Percentiles rank a stretch among this genome's conserved stretches.
phyloP scores from a whole-genome alignment of 352 stramenopile species.

The Phytophthora syringae region DNA sequence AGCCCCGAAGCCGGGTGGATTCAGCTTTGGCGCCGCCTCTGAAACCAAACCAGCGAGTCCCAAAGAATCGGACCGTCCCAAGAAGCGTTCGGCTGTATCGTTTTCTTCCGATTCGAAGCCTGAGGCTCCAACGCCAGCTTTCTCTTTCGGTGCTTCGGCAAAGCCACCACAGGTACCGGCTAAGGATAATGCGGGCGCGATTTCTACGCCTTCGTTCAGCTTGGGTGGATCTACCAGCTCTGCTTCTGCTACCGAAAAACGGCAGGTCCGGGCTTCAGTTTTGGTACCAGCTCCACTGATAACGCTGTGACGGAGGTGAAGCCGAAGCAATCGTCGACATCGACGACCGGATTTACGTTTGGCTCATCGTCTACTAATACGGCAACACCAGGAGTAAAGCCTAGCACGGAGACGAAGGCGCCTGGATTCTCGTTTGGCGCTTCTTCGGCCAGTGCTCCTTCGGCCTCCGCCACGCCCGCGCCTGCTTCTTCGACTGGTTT shows the following conservation, averaged over 20 bases:
- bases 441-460: conserved; percentile 16
- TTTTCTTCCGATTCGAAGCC: conserved; percentile 35
- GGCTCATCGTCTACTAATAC: conserved; percentile 33
- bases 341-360: conserved; percentile 51
- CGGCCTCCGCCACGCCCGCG: conserved; percentile 20
- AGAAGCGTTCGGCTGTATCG: conserved; percentile 31
- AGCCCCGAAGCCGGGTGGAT: conserved; percentile 24
- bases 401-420: conserved; percentile 26
- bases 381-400: conserved; percentile 23
- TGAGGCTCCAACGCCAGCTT: conserved; percentile 31
- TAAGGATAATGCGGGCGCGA: conserved; percentile 27
- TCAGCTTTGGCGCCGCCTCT: conserved; percentile 38
- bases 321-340: conserved; percentile 14
- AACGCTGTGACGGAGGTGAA: conserved; percentile 31
- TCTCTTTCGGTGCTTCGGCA: conserved; percentile 31
- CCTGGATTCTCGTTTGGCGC: conserved; percentile 33
- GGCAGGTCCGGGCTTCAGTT: conserved; percentile 19
- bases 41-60: conserved; percentile 13
- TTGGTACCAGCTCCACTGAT: conserved; percentile 15
- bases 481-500: conserved; percentile 27
- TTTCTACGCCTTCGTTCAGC: conserved; percentile 23
- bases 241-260: conserved; percentile 14
- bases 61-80: conserved; percentile 33
- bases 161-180: conserved; percentile 22
- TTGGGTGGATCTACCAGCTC: conserved; percentile 28